Evolutionary conservation across 805 yeast genomes (phyloP).

Genomic region (Candida easanensis): DNA sequence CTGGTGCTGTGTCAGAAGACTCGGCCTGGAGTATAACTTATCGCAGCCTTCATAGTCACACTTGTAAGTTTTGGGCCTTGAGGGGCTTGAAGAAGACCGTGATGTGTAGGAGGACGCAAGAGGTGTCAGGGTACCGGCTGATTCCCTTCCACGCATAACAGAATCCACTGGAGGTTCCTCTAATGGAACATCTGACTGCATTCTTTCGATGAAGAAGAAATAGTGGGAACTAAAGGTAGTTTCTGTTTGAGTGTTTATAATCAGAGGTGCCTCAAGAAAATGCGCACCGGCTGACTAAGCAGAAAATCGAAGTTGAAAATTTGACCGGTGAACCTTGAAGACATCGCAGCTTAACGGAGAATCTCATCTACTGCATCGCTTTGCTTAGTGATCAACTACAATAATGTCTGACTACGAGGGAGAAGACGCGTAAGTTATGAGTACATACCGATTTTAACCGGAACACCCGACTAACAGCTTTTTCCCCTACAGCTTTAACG

Average conservation of each 20-base stretch:
- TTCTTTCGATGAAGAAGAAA: no score
- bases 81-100: slow-evolving; percentile 32
- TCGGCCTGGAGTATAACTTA: slow-evolving; percentile 78
- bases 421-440: slow-evolving; percentile 40
- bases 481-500: slow-evolving; percentile 50
- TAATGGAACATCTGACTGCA: neutral
- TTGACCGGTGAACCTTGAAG: neutral
- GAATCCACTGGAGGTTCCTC: neutral
- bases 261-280: neutral
- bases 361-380: neutral
- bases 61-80: slow-evolving; percentile 56
- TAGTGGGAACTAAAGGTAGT: no score
- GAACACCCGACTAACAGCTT: neutral
- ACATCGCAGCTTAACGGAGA: neutral
- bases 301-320: neutral
- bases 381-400: neutral
- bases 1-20: slow-evolving; percentile 77
- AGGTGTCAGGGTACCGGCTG: slow-evolving; percentile 11
- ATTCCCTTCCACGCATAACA: slow-evolving; percentile 2
- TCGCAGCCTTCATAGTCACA: slow-evolving; percentile 69
- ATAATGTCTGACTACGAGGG: slow-evolving; percentile 56
- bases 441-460: neutral
- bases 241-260: no score
- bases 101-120: slow-evolving; percentile 15
- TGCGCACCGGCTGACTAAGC: neutral